Conservation (phyloP, 1,139 yeast genomes). For the Candida dubliniensis region DNA sequence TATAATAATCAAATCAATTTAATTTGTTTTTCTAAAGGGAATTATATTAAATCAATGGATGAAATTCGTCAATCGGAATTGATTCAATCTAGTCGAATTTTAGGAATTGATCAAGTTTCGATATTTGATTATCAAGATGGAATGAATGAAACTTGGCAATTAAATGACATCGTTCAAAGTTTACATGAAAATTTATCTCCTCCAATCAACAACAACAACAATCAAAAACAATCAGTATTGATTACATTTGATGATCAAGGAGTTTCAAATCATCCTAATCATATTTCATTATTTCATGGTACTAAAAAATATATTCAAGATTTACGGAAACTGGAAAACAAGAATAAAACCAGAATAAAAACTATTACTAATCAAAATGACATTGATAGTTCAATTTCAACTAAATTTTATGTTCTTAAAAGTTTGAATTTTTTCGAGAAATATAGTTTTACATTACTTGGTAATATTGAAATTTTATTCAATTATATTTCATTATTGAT, state of each 20-base stretch:
- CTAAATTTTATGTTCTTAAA: slow-evolving; percentile 39
- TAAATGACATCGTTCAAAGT: slow-evolving; percentile 35
- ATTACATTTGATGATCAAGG: slow-evolving; percentile 84
- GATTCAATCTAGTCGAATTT: slow-evolving; percentile 50
- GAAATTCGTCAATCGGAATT: slow-evolving; percentile 60
- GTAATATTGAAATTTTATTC: slow-evolving; percentile 46
- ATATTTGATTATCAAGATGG: slow-evolving; percentile 68
- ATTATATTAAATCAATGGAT: slow-evolving; percentile 67
- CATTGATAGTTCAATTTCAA: slow-evolving; percentile 1
- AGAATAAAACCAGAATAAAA: too few species aligned
- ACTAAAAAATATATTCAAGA: slow-evolving; percentile 35
- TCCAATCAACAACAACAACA: slow-evolving; percentile 6
- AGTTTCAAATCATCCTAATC: slow-evolving; percentile 85
- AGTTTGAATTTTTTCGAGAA: slow-evolving; percentile 50
- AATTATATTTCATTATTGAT: slow-evolving; percentile 34
- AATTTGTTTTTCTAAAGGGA: slow-evolving; percentile 77
- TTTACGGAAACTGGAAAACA: neutral
- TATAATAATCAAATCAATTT: slow-evolving; percentile 55
- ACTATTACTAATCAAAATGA: slow-evolving; percentile 7
- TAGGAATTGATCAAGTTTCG: slow-evolving; percentile 55
- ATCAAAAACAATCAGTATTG: slow-evolving; percentile 30
- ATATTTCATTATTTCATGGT: slow-evolving; percentile 64
- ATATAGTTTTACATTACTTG: slow-evolving; percentile 50
- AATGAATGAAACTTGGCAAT: slow-evolving; percentile 69
- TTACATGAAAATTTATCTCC: slow-evolving; percentile 21